Conservation (phyloP, 2,329 filamentous ascomycete species). For the Colletotrichum graminicola region DNA sequence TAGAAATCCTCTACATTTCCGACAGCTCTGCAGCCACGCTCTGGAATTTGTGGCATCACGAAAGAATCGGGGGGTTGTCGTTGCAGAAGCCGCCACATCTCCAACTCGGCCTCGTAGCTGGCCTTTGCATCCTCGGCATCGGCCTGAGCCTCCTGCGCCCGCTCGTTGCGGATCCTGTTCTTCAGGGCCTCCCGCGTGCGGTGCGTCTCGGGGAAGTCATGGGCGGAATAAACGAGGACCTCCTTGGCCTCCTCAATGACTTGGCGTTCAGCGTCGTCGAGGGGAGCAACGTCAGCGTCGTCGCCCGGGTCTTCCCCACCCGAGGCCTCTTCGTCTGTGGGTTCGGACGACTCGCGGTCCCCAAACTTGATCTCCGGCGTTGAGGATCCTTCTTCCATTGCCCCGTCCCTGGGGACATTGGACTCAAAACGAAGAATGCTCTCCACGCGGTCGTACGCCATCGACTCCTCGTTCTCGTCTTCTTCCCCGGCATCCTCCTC, state of each 20-base stretch:
- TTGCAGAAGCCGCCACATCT: conserved; percentile 61
- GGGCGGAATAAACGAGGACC: conserved; percentile 56
- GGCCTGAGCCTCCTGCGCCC: conserved; percentile 58
- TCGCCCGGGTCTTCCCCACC: conserved; percentile 5
- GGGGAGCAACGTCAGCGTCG: conserved; percentile 1
- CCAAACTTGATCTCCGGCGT: conserved; percentile 13
- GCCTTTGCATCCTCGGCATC: conserved; percentile 56
- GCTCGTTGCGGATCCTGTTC: conserved; percentile 56
- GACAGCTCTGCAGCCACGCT: conserved; percentile 47
- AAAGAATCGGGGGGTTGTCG: conserved; percentile 53
- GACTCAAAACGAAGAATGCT: conserved; percentile 48
- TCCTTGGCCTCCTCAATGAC: conserved; percentile 57
- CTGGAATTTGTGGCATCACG: conserved; percentile 49
- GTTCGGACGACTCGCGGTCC: conserved; percentile 8
- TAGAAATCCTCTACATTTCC: conserved; percentile 53
- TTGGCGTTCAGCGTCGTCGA: conserved; percentile 44
- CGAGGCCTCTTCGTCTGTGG: conserved; percentile 8
- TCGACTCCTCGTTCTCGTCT: conserved; percentile 44
- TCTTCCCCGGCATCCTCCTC: conserved; percentile 35
- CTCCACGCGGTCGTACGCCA: conserved; percentile 62
- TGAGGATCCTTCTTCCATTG: not conserved
- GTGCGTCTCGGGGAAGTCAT: conserved; percentile 54
- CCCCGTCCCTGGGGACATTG: not conserved
- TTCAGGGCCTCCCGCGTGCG: conserved; percentile 53
- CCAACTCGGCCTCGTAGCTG: conserved; percentile 56